A percentile compares a stretch with the other conserved stretches of the same genome.
Evolutionary conservation across 352 stramenopile species (phyloP).

Genomic region (Phytophthora crassamura): DNA sequence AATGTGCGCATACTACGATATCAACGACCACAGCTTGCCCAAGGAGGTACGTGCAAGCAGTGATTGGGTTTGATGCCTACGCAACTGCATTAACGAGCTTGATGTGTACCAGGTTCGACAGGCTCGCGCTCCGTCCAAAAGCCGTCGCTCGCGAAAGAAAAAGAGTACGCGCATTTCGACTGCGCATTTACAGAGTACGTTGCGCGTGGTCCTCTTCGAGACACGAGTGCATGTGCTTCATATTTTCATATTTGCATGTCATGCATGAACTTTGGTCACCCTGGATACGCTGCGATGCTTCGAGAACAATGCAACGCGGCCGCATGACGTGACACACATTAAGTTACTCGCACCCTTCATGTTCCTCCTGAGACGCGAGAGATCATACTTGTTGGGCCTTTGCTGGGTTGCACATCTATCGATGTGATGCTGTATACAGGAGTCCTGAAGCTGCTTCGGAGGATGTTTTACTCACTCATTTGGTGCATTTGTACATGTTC

Average conservation of each 20-base stretch:
- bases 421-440: neutral
- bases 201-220: constrained; percentile 7
- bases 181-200: constrained; percentile 74
- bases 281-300: constrained; percentile 66
- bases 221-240: constrained; percentile 9
- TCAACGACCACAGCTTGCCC: constrained; percentile 63
- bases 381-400: constrained; percentile 28
- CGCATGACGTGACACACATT: constrained; percentile 64
- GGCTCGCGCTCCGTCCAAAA: constrained; percentile 36
- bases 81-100: neutral
- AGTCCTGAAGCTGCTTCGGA: neutral
- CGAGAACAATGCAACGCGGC: constrained; percentile 43
- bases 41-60: constrained; percentile 43
- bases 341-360: constrained; percentile 23
- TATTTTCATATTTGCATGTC: neutral
- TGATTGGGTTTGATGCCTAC: neutral
- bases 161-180: constrained; percentile 72
- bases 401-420: constrained; percentile 37
- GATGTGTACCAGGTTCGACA: constrained; percentile 27
- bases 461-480: constrained; percentile 12
- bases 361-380: constrained; percentile 43
- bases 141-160: constrained; percentile 56
- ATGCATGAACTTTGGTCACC: constrained; percentile 38
- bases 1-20: constrained; percentile 71
- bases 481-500: constrained; percentile 1